Percentiles rank a stretch among this genome's conserved stretches.
Conservation (phyloP, 2,329 filamentous ascomycete genomes). For the Thielaviopsis populi region DNA sequence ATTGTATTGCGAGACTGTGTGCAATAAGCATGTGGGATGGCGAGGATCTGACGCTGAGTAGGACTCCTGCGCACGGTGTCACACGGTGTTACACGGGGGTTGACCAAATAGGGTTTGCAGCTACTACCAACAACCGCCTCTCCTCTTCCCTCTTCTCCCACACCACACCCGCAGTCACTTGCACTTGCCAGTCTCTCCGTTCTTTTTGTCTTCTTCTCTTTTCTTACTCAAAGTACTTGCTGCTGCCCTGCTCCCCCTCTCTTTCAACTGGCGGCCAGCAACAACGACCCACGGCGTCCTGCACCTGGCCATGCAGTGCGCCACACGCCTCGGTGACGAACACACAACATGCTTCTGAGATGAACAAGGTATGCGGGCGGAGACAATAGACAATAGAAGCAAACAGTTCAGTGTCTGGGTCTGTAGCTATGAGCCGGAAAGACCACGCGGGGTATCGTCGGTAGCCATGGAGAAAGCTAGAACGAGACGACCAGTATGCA, state of each 20-base stretch:
- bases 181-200: neutral
- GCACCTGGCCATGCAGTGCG: neutral
- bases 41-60: no score
- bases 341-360: neutral
- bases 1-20: neutral
- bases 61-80: neutral
- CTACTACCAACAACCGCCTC: neutral
- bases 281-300: neutral
- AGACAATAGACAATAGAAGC: neutral
- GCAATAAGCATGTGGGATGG: neutral
- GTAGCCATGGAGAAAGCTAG: neutral
- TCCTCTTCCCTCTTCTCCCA: neutral
- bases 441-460: neutral
- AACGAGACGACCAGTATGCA: neutral
- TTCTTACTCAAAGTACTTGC: neutral
- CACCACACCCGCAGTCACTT: neutral
- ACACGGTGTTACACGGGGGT: neutral
- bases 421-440: neutral
- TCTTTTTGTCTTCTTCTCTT: neutral
- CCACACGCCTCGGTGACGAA: neutral
- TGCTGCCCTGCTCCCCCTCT: neutral
- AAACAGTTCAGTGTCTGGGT: neutral
- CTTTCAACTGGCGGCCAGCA: neutral
- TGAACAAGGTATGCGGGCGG: neutral
- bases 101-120: neutral